These are phyloP conservation scores for Xylariales sp. DNA, from an alignment of 2,329 filamentous ascomycete species.

Conservation along the genomic window DNA sequence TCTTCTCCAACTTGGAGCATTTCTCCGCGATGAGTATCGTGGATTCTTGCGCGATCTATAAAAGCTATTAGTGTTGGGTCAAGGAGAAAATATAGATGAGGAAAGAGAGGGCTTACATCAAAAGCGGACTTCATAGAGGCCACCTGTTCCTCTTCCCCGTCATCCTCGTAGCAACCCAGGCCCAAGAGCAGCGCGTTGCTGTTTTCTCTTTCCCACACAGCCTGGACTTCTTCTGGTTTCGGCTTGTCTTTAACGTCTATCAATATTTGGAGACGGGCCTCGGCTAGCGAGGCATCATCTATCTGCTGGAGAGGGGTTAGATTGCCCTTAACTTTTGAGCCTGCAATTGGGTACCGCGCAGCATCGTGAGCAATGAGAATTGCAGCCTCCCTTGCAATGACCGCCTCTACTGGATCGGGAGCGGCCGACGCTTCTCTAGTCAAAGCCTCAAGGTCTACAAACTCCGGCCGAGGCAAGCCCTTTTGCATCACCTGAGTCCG, in stretches of 20 bases:
- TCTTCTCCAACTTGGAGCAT: conserved; percentile 92
- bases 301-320: conserved; percentile 71
- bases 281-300: conserved; percentile 76
- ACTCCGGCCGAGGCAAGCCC: conserved; percentile 79
- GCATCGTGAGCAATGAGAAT: conserved; percentile 86
- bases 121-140: conserved; percentile 76
- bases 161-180: conserved; percentile 81
- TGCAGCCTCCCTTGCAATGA: conserved; percentile 82
- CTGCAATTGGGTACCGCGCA: conserved; percentile 76
- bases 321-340: conserved; percentile 71
- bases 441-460: conserved; percentile 77
- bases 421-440: conserved; percentile 71
- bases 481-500: conserved; percentile 93
- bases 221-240: conserved; percentile 62
- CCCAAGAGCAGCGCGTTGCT: conserved; percentile 75
- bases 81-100: background rate
- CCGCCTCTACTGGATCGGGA: conserved; percentile 71
- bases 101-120: conserved; percentile 65
- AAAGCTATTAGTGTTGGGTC: conserved; percentile 30
- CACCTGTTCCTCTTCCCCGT: conserved; percentile 76
- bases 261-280: conserved; percentile 81
- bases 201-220: conserved; percentile 65
- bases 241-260: conserved; percentile 71
- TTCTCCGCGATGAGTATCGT: conserved; percentile 81
- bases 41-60: conserved; percentile 74